Conservation (phyloP, 192 early-diverging fungal species). For the Podila epigama region DNA sequence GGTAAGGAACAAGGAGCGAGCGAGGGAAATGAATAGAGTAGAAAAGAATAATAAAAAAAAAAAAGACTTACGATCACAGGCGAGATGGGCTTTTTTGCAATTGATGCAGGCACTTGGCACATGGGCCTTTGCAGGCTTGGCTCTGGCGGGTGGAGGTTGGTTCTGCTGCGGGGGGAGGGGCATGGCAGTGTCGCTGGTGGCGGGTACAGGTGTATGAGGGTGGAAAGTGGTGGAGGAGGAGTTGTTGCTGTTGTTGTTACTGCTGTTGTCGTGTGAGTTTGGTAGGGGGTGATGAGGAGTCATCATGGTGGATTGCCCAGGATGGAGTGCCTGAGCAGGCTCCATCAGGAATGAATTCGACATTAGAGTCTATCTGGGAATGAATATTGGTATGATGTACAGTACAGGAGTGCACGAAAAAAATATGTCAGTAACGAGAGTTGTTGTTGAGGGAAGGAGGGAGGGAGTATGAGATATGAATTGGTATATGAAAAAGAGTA, state of each 20-base stretch:
- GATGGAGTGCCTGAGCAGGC: constrained; percentile 23
- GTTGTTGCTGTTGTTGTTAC: background rate
- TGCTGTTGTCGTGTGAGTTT: background rate
- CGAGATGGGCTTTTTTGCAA: constrained; percentile 88
- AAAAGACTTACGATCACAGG: constrained; percentile 79
- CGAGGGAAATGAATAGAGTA: constrained; percentile 4
- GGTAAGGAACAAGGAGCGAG: background rate
- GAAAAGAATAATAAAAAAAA: constrained; percentile 10
- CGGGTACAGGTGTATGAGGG: background rate
- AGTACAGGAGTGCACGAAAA: background rate
- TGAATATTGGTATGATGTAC: background rate
- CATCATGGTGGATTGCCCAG: constrained; percentile 15
- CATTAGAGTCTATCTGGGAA: background rate
- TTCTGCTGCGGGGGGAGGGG: constrained; percentile 18
- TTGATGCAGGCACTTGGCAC: constrained; percentile 90
- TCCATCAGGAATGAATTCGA: constrained; percentile 43
- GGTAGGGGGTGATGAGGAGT: constrained; percentile 8
- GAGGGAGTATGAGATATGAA: background rate
- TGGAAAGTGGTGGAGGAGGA: background rate
- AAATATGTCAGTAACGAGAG: background rate
- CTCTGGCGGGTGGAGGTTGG: constrained; percentile 11
- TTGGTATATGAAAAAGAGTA: background rate
- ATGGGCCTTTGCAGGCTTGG: constrained; percentile 67
- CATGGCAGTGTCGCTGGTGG: background rate
- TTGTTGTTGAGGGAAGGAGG: background rate